Base-by-base conservation (phyloP, 1,284 basidiomycete genomes). In the Rhodotorula sp. region DNA sequence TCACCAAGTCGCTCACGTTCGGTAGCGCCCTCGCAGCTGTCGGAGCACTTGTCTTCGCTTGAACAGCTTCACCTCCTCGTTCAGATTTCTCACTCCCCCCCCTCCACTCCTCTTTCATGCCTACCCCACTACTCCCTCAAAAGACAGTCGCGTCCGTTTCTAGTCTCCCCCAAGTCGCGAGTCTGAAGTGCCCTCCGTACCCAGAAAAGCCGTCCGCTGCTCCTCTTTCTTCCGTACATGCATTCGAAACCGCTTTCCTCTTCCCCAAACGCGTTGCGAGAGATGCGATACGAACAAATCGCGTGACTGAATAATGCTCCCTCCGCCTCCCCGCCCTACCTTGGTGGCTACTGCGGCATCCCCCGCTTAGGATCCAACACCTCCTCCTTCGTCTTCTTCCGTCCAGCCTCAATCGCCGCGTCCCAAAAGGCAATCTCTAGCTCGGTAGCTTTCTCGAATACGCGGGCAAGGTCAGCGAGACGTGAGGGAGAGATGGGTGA, bases 391-490 rank as follows among this genome's bases (percentile, higher is more conserved):
- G 8, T 51, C 49, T 52, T 52, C 49, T 39, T 9, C 24, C n/a
- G n/a, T n/a, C 62, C 44, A 0, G 72, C 72, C 0, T 17, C 64
- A 34, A 92, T 83, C 13, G 88, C 90, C 82, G 89, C 89, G 78
- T 94, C 90, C 94, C 94, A 97, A 80, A 97, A 96, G 4, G 86
- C 87, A 71, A 86, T 89, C 81, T 97, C 94, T 49, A 97, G 82
- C 56, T 83, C 80, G 0, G 91, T 89, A 76, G 90, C 92, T 69
- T 86, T 86, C 75, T 87, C 84, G 90, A 92, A 97, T 8, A 93
- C 86, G 24, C 81, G 77, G 59, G 84, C 83, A 85, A 94, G 90
- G 75, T 89, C 87, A 9, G 82, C 82, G 49, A 92, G 83, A 55
- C 88, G 83, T 20, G 76, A 78, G 0, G 83, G 80, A 0, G 88